Evolutionary conservation across 257 asterid genomes (phyloP), one percentile per base, ranked within the genome.

Genomic region (Coffea eugenioides): DNA sequence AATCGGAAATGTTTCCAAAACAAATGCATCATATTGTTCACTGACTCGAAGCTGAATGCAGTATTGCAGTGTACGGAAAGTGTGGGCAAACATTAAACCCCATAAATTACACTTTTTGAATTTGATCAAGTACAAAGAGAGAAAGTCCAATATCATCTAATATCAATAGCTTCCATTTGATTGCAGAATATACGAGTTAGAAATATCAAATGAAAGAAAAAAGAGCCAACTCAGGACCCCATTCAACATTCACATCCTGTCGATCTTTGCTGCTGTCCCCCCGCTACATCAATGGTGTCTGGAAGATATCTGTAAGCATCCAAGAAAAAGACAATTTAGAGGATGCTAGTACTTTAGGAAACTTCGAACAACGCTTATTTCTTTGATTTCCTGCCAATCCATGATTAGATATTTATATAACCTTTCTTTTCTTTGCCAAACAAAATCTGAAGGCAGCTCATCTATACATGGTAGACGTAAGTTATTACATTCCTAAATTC

Each of bases 241-340:
- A 43, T 75, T 82, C 81, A 90, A 56, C 94, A 91, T 81, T 91
- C 91, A 80, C 94, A 91, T 49, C 96, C 92, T 2, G 94, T 83
- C 25, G 92, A 86, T 84, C 91, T 86, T 82, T 90, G 90, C 74
- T 87, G 94, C 85, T 84, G 92, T 74, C 90, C 91, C 0, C 92
- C 84, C 14, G 84, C 87, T 82, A 90, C 88, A 69, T 91, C 94
- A 46, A 91, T 90, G 74, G 94, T 81, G 61, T 87, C 90, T 15
- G 89, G 90, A 76, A 87, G 86, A 70, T 87, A 87, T 59, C 89
- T 87, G 81, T 62, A 52, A 45, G 41, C 57, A 72, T 83, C 66
- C 2, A 43, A 66, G 3, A 27, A 46, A 57, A 54, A 43, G 27
- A 9, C 5, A 11, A 25, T 1, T 8, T 11, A n/a, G 31, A 48